Conservation (phyloP, 2,329 filamentous ascomycete genomes). For the Pseudocercospora crystallina region DNA sequence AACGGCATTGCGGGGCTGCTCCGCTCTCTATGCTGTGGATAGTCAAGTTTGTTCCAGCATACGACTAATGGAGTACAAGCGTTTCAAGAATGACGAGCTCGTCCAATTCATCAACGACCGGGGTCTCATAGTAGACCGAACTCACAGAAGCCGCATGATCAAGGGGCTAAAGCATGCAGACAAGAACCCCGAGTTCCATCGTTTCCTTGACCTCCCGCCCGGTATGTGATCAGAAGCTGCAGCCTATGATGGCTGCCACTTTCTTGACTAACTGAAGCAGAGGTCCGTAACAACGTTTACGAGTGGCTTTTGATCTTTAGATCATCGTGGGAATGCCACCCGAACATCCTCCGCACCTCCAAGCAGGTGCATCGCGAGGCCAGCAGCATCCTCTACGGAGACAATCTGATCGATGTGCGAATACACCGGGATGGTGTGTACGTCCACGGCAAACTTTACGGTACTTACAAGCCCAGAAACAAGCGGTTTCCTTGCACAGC, state of each 20-base stretch:
- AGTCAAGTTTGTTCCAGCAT: too few relatives aligned
- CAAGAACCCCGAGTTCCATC: neutral
- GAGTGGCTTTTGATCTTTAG: slow-evolving; percentile 4
- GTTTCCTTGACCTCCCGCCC: slow-evolving; percentile 10
- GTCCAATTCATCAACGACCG: slow-evolving; percentile 6
- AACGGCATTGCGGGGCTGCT: too few relatives aligned
- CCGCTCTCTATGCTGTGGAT: too few relatives aligned
- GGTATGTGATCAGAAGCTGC: neutral
- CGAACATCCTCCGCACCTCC: slow-evolving; percentile 41
- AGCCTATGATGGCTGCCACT: too few relatives aligned
- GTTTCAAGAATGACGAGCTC: slow-evolving; percentile 8
- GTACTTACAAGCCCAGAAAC: neutral
- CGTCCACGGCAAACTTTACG: slow-evolving; percentile 8
- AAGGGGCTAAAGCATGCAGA: slow-evolving; percentile 9
- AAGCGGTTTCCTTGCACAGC: too few relatives aligned
- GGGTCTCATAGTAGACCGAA: neutral
- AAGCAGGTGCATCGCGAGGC: slow-evolving; percentile 42
- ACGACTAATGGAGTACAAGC: slow-evolving; percentile 4
- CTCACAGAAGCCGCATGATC: neutral
- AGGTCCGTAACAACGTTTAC: slow-evolving; percentile 10
- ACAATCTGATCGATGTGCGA: slow-evolving; percentile 50
- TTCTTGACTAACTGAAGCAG: neutral
- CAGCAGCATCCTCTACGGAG: slow-evolving; percentile 44
- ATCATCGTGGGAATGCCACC: slow-evolving; percentile 34
- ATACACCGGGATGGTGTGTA: slow-evolving; percentile 5